phyloP scores from a whole-genome alignment of 805 yeast species.

The Starmera quercuum region DNA sequence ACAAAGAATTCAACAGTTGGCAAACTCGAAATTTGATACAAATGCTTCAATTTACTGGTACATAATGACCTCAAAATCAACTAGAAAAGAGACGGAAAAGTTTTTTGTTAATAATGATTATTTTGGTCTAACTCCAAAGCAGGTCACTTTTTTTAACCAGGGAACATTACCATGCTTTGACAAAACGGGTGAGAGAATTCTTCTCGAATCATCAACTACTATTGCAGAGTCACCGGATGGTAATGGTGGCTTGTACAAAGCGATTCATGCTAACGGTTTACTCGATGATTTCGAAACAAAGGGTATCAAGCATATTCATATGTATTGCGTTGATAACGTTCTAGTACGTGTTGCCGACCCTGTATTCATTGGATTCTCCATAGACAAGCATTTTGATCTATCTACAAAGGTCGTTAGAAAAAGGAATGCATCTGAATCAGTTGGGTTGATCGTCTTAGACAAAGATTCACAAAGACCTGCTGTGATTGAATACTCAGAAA shows the following conservation, averaged over 20 bases:
- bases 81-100: conserved; percentile 63
- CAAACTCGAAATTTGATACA: conserved; percentile 25
- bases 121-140: conserved; percentile 60
- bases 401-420: conserved; percentile 96
- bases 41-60: conserved; percentile 63
- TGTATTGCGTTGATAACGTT: conserved; percentile 95
- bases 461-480: conserved; percentile 53
- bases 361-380: conserved; percentile 72
- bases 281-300: conserved; percentile 58
- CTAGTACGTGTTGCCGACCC: conserved; percentile 94
- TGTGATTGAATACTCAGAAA: conserved; percentile 94
- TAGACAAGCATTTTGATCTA: conserved; percentile 54
- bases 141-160: conserved; percentile 82
- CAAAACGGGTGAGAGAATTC: conserved; percentile 58
- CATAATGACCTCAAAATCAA: conserved; percentile 92
- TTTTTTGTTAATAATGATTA: conserved; percentile 55
- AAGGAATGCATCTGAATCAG: conserved; percentile 78
- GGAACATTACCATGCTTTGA: conserved; percentile 91
- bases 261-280: conserved; percentile 56
- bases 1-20: conserved; percentile 49
- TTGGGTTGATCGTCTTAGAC: conserved; percentile 82
- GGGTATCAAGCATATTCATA: conserved; percentile 84
- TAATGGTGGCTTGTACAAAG: conserved; percentile 93
- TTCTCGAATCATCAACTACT: conserved; percentile 45
- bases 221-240: conserved; percentile 94